phyloP scores from a whole-genome alignment of 225 moss, liverwort and hornwort species.

The Pseudisothecium myosuroides region DNA sequence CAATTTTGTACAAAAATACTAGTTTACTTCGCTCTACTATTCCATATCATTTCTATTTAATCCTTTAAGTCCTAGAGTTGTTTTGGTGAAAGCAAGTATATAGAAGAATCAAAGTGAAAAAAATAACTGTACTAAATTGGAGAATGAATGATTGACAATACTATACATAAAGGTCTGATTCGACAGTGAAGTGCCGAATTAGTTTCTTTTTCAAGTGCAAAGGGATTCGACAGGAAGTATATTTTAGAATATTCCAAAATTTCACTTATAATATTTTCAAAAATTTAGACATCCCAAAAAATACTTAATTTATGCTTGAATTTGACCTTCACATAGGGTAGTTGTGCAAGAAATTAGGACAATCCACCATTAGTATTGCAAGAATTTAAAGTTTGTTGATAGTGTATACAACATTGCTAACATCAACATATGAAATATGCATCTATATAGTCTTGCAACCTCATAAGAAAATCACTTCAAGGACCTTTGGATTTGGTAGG shows the following conservation, averaged over 20 bases:
- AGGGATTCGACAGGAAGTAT: too few species aligned
- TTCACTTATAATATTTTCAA: too few species aligned
- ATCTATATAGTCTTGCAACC: neutral
- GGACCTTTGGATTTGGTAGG: rapidly evolving
- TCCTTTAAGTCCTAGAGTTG: neutral
- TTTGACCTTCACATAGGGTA: too few species aligned
- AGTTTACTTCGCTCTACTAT: neutral
- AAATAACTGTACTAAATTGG: rapidly evolving
- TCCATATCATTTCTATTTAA: neutral
- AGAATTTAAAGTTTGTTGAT: neutral
- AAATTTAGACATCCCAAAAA: too few species aligned
- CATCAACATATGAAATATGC: neutral
- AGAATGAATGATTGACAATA: neutral
- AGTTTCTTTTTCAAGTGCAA: too few species aligned
- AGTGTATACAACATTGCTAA: neutral
- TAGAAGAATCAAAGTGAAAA: neutral
- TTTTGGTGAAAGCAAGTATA: neutral
- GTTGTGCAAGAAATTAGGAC: too few species aligned
- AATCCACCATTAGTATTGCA: neutral
- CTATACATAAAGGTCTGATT: too few species aligned
- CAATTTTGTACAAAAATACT: too few species aligned
- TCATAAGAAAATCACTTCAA: neutral
- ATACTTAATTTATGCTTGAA: too few species aligned
- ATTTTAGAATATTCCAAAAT: too few species aligned
- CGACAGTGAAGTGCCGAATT: too few species aligned